Conservation (phyloP, 2,329 filamentous ascomycete species). For the Ophiostoma tasmaniense region DNA sequence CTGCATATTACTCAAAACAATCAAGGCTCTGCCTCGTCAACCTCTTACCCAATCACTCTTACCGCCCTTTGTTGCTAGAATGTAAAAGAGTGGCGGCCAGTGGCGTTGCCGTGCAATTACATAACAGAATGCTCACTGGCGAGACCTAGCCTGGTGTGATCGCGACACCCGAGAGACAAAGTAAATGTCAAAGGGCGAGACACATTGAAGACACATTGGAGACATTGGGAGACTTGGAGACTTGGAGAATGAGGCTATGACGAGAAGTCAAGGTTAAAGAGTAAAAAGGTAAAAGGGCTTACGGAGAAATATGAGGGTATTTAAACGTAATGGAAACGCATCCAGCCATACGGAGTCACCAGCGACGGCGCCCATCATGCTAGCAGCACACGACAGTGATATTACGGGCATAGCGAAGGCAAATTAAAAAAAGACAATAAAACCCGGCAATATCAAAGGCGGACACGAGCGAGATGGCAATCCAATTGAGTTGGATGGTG, state of each 20-base stretch:
- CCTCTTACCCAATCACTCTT: neutral
- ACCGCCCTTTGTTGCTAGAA: neutral
- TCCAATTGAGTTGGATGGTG: neutral
- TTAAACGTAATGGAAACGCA: slow-evolving; percentile 1
- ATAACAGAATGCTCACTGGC: neutral
- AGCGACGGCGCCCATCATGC: neutral
- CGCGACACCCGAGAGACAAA: neutral
- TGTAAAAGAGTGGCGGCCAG: neutral
- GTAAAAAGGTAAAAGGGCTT: too few relatives aligned
- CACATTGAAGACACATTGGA: neutral
- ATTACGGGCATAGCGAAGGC: neutral
- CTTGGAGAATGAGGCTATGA: neutral
- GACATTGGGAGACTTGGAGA: too few relatives aligned
- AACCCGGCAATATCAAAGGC: neutral
- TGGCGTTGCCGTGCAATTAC: slow-evolving; percentile 6
- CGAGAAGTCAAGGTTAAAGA: neutral
- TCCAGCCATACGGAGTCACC: neutral
- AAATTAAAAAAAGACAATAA: neutral
- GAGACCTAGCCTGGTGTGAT: neutral
- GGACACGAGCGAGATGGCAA: neutral
- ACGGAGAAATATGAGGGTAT: neutral
- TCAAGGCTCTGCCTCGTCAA: neutral
- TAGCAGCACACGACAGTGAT: neutral
- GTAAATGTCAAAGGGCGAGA: neutral
- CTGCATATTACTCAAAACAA: neutral